phyloP scores from a whole-genome alignment of 768 basidiomycete species.

The Bullera alba region DNA sequence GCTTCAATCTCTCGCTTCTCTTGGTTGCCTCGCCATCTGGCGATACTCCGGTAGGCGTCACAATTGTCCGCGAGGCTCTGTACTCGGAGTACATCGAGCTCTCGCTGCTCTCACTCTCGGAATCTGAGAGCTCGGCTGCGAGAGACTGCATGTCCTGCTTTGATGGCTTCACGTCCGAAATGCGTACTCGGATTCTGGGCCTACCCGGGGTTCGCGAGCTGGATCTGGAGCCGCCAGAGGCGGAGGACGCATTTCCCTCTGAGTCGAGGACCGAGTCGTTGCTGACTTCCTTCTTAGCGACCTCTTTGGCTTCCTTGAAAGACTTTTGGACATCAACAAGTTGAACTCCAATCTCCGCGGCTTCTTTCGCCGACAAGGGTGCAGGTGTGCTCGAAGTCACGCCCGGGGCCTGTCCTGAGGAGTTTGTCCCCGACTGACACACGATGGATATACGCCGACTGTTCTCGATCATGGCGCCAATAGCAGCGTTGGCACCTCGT shows the following conservation, averaged over 20 bases:
- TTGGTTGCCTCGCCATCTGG: background rate
- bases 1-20: background rate
- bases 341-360: background rate
- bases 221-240: background rate
- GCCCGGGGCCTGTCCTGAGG: background rate
- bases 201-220: background rate
- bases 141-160: background rate
- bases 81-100: background rate
- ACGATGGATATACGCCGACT: slow-evolving; percentile 2
- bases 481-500: slow-evolving; percentile 23
- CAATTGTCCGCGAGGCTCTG: background rate
- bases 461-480: slow-evolving; percentile 23
- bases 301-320: background rate
- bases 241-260: background rate
- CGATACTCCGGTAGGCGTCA: background rate
- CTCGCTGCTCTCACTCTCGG: background rate
- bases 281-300: background rate
- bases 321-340: background rate
- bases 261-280: background rate
- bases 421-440: background rate
- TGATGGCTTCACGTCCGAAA: background rate
- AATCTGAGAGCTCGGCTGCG: background rate
- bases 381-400: background rate
- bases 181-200: background rate
- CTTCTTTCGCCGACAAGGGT: background rate